phyloP scores from a whole-genome alignment of 2,329 filamentous ascomycete genomes.

The Hypomyces rosellus region DNA sequence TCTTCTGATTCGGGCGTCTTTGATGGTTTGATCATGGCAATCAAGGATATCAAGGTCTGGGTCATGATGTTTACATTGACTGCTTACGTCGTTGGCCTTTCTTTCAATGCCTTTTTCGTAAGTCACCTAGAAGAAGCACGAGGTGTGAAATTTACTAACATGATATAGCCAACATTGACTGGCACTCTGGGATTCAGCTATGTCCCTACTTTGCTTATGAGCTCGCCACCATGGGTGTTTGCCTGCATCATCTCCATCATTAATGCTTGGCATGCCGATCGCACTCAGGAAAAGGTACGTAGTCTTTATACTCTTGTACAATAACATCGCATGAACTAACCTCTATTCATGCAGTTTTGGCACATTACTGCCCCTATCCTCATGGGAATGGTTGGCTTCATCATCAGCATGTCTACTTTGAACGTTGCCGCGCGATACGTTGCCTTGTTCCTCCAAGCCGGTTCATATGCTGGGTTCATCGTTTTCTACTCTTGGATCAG shows the following conservation, averaged over 20 bases:
- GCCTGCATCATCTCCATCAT: constrained; percentile 50
- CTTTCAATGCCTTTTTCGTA: constrained; percentile 54
- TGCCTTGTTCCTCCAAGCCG: constrained; percentile 53
- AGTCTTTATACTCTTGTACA: background rate
- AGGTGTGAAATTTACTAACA: constrained; percentile 4
- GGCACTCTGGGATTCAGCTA: constrained; percentile 46
- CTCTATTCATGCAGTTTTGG: constrained; percentile 38
- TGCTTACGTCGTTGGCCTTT: constrained; percentile 52
- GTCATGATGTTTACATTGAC: constrained; percentile 58
- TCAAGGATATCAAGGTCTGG: constrained; percentile 57
- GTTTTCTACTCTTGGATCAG: constrained; percentile 55
- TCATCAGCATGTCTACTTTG: constrained; percentile 53
- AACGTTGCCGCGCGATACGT: constrained; percentile 53
- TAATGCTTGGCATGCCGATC: constrained; percentile 51
- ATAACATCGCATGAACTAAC: background rate
- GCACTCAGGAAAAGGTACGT: constrained; percentile 45
- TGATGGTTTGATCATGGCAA: constrained; percentile 50
- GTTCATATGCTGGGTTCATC: constrained; percentile 52
- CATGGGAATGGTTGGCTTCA: constrained; percentile 49
- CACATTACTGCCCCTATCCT: constrained; percentile 50
- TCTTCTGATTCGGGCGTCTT: constrained; percentile 42
- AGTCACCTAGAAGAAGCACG: constrained; percentile 12
- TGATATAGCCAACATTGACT: constrained; percentile 41
- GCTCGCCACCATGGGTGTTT: constrained; percentile 53
- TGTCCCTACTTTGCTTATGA: constrained; percentile 49